Base-by-base conservation (phyloP, 495 filamentous ascomycete species). In the Podospora didyma region DNA sequence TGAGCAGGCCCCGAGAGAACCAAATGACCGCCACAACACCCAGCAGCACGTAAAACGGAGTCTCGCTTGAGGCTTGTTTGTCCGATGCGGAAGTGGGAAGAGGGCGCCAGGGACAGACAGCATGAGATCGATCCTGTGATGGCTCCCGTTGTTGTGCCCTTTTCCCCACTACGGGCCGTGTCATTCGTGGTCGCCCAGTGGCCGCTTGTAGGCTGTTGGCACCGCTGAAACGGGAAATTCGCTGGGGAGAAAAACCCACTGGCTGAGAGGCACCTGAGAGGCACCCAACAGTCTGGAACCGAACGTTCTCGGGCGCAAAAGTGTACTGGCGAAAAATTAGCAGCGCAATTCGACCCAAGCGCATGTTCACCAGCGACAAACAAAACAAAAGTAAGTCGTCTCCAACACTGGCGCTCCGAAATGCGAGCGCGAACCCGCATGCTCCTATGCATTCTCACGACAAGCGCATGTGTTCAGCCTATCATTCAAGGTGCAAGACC, bases 1-100 rank as follows among this genome's bases (percentile, higher is more conserved):
- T 63, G 61, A 63, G 61, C 51, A 50, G 34, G 7, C 19, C 24
- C n/a, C 49, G 26, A 49, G 53, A 60, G 58, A 52, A 49, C 58
- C 58, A 28, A 48, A 24, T 61, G 58, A 61, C 58, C 58, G 48
- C 17, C 19, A 61, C 50, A 56, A 53, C 49, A 24, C 48, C 46
- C 42, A 28, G 2, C 11, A 31, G n/a, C n/a, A n/a, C n/a, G n/a
- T n/a, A n/a, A n/a, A n/a, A 34, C 14, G 49, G 49, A 53, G 44
- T 20, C 7, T 41, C 34, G 10, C 20, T 17, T 16, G 39, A 45
- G 53, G 53, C 45, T 53, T 56, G 50, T n/a, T n/a, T n/a, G n/a
- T n/a, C n/a, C n/a, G n/a, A n/a, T 34, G 57, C 41, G 14, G 46
- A 42, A 42, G 26, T 50, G 51, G 19, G 46, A 56, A 51, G 60